Base-by-base conservation (phyloP, 345 rosid genomes). In the Sisymbrium altissimum region DNA sequence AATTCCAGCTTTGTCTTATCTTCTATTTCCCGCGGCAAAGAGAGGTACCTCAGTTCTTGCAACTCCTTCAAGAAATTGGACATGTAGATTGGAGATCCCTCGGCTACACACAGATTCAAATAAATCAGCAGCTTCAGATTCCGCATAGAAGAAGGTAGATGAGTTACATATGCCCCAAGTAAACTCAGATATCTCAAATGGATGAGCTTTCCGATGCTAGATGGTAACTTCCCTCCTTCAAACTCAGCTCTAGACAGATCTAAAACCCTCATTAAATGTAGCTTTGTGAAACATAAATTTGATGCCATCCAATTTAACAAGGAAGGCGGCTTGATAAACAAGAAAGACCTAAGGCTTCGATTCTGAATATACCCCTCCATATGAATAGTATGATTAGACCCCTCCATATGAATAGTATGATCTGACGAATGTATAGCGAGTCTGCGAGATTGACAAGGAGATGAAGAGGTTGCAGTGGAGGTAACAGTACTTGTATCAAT, bases 141-240 rank as follows among this genome's bases (percentile, higher is more conserved):
- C 3, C 41, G 70, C 52, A 39, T 44, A 25, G 33, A 30, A 30
- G 33, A 30, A 9, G 77, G 77, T 53, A 72, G 25, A 40, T 35
- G 54, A 18, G 44, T 2, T 25, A 76, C 25, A 1, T 2, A 0
- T 1, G 58, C 41, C 4, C 0, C 0, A 0, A 15, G 1, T 25
- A 38, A 10, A 38, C 41, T 38, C 13, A 38, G 3, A 11, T 38
- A 38, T 38, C 41, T 38, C 41, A 38, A 38, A 11, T 38, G 41
- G 14, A 38, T 38, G 14, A 38, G 41, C 14, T 38, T 38, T 10
- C 41, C 41, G 10, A 38, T 38, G 14, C 11, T 10, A 38, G 41
- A 10, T 0, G 41, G 41, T 10, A 38, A 10, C 14, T 38, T 38
- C 41, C 41, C 13, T 38, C 4, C 12, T 3, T 38, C 4, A 38